Evolutionary conservation across 208 protist species (phyloP).

Genomic region (Sergeia podlipaevii): DNA sequence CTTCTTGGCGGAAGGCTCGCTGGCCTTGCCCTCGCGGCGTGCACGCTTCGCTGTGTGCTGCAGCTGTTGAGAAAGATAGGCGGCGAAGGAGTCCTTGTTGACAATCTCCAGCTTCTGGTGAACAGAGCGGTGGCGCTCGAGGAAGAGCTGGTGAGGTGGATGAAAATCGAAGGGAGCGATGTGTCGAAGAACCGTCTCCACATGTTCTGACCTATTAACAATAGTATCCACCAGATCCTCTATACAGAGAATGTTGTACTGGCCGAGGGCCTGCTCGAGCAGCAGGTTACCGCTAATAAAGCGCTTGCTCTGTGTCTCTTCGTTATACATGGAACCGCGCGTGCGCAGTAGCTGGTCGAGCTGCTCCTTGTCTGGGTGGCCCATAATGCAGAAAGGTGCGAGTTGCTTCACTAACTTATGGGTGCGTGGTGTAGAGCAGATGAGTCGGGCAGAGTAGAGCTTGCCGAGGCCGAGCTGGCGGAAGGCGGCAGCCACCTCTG

Average conservation of each 20-base stretch:
- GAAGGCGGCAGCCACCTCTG: conserved; percentile 71
- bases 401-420: conserved; percentile 76
- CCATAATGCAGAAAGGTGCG: conserved; percentile 73
- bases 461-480: conserved; percentile 58
- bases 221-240: conserved; percentile 86
- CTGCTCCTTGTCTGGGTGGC: conserved; percentile 68
- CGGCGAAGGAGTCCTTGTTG: conserved; percentile 82
- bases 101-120: conserved; percentile 82
- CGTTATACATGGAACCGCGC: conserved; percentile 71
- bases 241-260: conserved; percentile 86
- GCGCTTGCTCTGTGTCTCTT: conserved; percentile 54
- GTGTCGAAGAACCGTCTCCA: conserved; percentile 59
- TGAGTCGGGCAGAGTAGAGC: conserved; percentile 74
- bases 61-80: conserved; percentile 79
- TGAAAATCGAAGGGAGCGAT: conserved; percentile 90
- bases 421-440: conserved; percentile 45
- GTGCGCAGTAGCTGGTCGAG: conserved; percentile 81
- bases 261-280: conserved; percentile 80
- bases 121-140: conserved; percentile 78
- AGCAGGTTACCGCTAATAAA: conserved; percentile 88
- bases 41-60: conserved; percentile 39
- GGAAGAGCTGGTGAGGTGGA: conserved; percentile 83
- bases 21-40: conserved; percentile 14
- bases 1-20: conserved; percentile 1
- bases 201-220: conserved; percentile 44